Base-by-base conservation (phyloP, 805 yeast species). In the Torulaspora delbrueckii region DNA sequence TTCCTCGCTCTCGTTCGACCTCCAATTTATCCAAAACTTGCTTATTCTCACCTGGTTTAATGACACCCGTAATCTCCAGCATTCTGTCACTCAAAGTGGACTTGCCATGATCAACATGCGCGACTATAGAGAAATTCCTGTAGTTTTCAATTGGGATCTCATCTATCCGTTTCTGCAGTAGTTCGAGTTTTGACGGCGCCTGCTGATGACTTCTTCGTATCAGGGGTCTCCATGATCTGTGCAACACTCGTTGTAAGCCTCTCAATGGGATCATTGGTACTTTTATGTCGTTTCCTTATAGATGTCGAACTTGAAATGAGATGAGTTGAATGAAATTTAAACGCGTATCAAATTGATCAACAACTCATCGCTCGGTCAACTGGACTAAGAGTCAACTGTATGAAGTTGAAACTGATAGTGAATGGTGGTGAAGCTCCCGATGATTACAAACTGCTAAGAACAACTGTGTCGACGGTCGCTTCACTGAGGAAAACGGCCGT, bases 1-100 rank as follows among this genome's bases (percentile, higher is more conserved):
- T 91, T 2, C 99, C 99, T 57, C 99, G 72, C 67, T 91, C 98
- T 61, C 96, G 72, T 63, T 91, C 99, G 14, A 91, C 99, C 59
- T 93, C 97, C 48, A 91, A 69, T 59, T 84, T 85, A 62, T 91
- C 99, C 52, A 91, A 71, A 28, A 93, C 91, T 64, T 91, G 97
- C 53, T 81, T 81, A 59, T 85, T 86, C 25, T 69, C 66, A 1
- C 89, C 88, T 0, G 86, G 78, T 45, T 84, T 77, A 23, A 91
- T 86, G 1, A 91, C 97, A 0, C 93, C 91, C 0, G 98, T 93
- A 37, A 87, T 65, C 58, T 93, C 97, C 23, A 91, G 69, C 25
- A 91, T 69, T 40, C 98, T 71, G 62, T 91, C 99, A 52, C 96
- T 84, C 16, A 91, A 67, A 0, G 99, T 91, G 2, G 96, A 84